Evolutionary conservation across 352 stramenopile species (phyloP).

Genomic region (Pelagophyceae sp.): DNA sequence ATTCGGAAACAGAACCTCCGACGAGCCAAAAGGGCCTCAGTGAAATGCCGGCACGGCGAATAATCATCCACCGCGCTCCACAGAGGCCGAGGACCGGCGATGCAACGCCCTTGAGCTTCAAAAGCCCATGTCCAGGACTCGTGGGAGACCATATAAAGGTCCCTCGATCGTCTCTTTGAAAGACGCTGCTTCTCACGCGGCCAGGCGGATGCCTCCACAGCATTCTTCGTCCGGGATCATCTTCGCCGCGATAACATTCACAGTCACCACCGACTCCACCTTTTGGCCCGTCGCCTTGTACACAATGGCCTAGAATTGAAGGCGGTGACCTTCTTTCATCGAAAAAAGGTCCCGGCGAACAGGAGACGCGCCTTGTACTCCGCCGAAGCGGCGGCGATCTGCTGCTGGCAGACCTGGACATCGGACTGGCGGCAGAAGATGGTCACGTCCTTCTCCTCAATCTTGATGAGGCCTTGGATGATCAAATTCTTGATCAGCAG

Average conservation of each 20-base stretch:
- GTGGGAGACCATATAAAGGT: background rate
- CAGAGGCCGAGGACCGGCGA: no score
- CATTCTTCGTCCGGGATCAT: conserved; percentile 57
- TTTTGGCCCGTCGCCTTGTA: conserved; percentile 77
- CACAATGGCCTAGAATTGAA: conserved; percentile 66
- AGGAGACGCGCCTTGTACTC: conserved; percentile 64
- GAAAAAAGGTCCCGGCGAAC: no score
- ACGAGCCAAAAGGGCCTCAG: conserved; percentile 24
- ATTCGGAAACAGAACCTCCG: conserved; percentile 28
- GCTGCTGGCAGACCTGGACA: conserved; percentile 64
- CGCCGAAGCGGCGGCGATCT: conserved; percentile 68
- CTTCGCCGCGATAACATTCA: conserved; percentile 72
- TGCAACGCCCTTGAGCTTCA: no score
- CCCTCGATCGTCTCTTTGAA: background rate
- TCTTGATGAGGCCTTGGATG: conserved; percentile 95
- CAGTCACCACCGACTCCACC: conserved; percentile 71
- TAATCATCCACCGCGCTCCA: no score
- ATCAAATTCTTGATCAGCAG: conserved; percentile 88
- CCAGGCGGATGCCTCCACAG: conserved; percentile 52
- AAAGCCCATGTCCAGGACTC: no score
- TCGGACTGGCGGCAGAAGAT: conserved; percentile 81
- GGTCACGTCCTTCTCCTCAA: conserved; percentile 86
- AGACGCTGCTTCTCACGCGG: no score
- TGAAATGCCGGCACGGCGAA: background rate
- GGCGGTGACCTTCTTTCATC: no score